Conservation (phyloP, 306 rosid genomes). For the Medicago ruthenica region DNA sequence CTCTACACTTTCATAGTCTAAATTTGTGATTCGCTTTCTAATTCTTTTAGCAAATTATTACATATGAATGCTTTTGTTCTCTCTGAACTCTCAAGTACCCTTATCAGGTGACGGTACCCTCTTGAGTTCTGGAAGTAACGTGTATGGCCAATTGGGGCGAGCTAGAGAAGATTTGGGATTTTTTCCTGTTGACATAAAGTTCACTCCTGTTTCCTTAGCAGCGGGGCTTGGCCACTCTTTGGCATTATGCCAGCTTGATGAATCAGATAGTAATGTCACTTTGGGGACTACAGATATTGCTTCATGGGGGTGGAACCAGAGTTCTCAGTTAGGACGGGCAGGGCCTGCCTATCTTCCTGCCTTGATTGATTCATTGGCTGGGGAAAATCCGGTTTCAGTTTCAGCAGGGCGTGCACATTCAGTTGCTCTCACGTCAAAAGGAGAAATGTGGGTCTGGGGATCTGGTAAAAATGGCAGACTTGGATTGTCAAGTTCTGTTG, state of each 20-base stretch:
- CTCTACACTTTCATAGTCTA: not conserved
- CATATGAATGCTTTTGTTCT: conserved; percentile 3
- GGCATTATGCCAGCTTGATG: conserved; percentile 68
- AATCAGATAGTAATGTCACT: conserved; percentile 37
- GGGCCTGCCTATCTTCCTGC: conserved; percentile 65
- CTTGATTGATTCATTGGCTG: conserved; percentile 62
- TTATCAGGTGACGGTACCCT: conserved; percentile 70
- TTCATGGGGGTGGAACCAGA: conserved; percentile 94
- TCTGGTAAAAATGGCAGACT: conserved; percentile 89
- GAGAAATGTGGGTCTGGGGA: conserved; percentile 93
- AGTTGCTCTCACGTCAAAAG: conserved; percentile 65
- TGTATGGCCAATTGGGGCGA: conserved; percentile 85
- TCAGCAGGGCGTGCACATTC: conserved; percentile 93
- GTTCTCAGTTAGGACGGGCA: conserved; percentile 80
- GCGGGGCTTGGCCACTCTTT: conserved; percentile 94
- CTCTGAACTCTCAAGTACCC: conserved; percentile 8
- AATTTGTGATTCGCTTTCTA: not conserved
- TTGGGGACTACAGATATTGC: conserved; percentile 54
- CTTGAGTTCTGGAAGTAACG: conserved; percentile 83
- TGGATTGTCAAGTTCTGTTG: conserved; percentile 75
- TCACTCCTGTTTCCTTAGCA: conserved; percentile 60
- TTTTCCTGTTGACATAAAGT: conserved; percentile 66
- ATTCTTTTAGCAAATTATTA: conserved; percentile 9
- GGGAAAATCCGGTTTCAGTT: conserved; percentile 65
- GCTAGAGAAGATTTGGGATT: conserved; percentile 65